phyloP scores from a whole-genome alignment of 192 early-diverging fungal species.

The Chytriomyces sp. region DNA sequence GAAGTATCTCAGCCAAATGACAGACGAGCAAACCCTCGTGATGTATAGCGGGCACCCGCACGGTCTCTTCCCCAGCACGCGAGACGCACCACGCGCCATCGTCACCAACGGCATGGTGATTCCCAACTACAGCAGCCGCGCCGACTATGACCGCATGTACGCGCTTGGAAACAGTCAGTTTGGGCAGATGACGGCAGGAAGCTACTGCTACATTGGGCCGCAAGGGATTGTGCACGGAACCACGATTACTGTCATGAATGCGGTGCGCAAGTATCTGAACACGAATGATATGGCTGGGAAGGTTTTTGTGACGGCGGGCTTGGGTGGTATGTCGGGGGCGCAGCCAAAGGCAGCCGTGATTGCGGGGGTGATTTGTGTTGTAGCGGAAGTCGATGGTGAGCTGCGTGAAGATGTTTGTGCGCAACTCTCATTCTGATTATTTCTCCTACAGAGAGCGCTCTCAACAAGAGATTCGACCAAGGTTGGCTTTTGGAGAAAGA shows the following conservation, averaged over 20 bases:
- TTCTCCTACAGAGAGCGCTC: slow-evolving; percentile 4
- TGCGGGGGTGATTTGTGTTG: slow-evolving; percentile 25
- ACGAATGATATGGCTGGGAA: slow-evolving; percentile 29
- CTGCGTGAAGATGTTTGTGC: background rate
- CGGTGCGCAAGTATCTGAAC: slow-evolving; percentile 24
- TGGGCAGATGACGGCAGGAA: slow-evolving; percentile 32
- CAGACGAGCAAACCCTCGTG: slow-evolving; percentile 30
- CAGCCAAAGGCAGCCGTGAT: slow-evolving; percentile 32
- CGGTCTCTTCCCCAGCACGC: slow-evolving; percentile 28
- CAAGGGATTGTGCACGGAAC: slow-evolving; percentile 36
- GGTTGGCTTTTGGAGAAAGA: slow-evolving; percentile 20
- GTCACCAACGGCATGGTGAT: slow-evolving; percentile 36
- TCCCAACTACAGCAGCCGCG: slow-evolving; percentile 22
- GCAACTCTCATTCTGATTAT: background rate
- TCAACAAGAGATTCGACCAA: slow-evolving; percentile 22
- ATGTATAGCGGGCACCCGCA: slow-evolving; percentile 32
- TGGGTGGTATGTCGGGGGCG: slow-evolving; percentile 34
- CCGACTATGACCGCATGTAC: slow-evolving; percentile 27
- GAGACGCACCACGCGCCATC: slow-evolving; percentile 24
- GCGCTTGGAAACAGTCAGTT: slow-evolving; percentile 23
- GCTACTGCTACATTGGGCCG: slow-evolving; percentile 35
- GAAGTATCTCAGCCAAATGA: slow-evolving; percentile 28
- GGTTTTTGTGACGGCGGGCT: slow-evolving; percentile 28
- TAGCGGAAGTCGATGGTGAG: slow-evolving; percentile 29
- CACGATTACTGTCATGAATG: slow-evolving; percentile 26